Conservation (phyloP, 2,329 filamentous ascomycete species). For the Colletotrichum sp. region DNA sequence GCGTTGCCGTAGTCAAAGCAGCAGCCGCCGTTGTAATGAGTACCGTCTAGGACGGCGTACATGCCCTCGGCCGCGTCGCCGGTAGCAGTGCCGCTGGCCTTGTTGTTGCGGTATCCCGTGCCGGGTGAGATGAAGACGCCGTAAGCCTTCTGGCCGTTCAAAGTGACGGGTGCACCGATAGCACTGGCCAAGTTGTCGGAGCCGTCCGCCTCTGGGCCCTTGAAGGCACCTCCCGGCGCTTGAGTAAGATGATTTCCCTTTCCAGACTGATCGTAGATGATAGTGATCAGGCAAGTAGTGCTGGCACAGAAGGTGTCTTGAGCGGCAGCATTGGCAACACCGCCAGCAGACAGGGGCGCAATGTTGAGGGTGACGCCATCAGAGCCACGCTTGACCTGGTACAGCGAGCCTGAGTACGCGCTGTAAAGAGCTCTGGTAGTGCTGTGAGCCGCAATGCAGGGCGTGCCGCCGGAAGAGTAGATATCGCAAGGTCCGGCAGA, state of each 20-base stretch:
- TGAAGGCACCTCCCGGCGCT: conserved; percentile 62
- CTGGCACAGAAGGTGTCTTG: conserved; percentile 66
- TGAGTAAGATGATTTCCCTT: conserved; percentile 66
- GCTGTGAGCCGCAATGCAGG: conserved; percentile 69
- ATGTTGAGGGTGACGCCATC: conserved; percentile 52
- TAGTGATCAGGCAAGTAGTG: conserved; percentile 67
- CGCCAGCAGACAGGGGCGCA: conserved; percentile 58
- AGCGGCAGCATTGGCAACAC: conserved; percentile 63
- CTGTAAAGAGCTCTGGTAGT: conserved; percentile 68
- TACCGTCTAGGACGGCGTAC: conserved; percentile 65
- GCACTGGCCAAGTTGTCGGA: conserved; percentile 66
- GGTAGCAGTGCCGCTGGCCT: conserved; percentile 53
- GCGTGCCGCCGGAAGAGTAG: conserved; percentile 61
- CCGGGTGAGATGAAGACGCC: conserved; percentile 67
- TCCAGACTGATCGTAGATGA: conserved; percentile 72
- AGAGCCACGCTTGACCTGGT: conserved; percentile 64
- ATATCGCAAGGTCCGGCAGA: conserved; percentile 66
- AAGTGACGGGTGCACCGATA: conserved; percentile 63
- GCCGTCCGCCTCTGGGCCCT: conserved; percentile 59
- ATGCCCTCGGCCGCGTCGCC: conserved; percentile 63
- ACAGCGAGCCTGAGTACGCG: conserved; percentile 57
- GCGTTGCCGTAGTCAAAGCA: conserved; percentile 66
- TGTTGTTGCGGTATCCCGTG: conserved; percentile 68
- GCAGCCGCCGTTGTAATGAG: conserved; percentile 62
- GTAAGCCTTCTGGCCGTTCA: conserved; percentile 67